Percentiles rank a stretch among this genome's conserved stretches.
These are phyloP conservation scores for Pseudocercospora macadamiae DNA, from an alignment of 2,329 filamentous ascomycete species.

Conservation along the genomic window DNA sequence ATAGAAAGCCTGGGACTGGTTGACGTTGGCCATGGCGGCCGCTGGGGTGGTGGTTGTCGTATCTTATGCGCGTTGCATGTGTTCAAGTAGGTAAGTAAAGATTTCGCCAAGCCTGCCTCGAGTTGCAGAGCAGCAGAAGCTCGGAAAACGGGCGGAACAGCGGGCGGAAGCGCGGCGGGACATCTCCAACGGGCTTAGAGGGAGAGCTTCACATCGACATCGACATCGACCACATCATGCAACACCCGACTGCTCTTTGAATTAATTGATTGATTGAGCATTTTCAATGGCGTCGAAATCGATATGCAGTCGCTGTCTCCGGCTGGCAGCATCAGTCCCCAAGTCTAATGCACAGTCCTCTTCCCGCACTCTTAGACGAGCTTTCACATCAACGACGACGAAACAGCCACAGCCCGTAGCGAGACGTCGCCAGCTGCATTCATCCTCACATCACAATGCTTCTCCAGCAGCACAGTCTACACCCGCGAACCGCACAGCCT, in stretches of 20 bases:
- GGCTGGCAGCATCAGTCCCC: constrained; percentile 17
- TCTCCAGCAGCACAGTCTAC: constrained; percentile 23
- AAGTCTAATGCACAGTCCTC: constrained; percentile 13
- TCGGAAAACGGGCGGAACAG: neutral
- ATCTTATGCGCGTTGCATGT: neutral
- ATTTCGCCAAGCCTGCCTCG: too few relatives aligned
- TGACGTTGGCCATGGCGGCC: constrained; percentile 87
- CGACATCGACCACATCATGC: neutral
- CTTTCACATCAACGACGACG: constrained; percentile 27
- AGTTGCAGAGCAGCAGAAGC: neutral
- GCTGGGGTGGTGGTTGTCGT: constrained; percentile 19
- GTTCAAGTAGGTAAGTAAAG: too few relatives aligned
- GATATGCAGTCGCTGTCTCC: constrained; percentile 32
- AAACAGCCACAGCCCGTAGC: constrained; percentile 23
- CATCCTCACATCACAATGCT: constrained; percentile 27
- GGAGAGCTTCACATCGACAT: neutral
- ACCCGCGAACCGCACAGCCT: constrained; percentile 10
- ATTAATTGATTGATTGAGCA: neutral
- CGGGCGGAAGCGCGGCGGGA: neutral
- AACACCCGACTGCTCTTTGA: too few relatives aligned
- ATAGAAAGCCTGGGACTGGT: constrained; percentile 93
- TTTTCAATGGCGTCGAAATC: constrained; percentile 29
- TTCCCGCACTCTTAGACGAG: constrained; percentile 17
- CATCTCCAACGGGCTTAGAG: constrained; percentile 22
- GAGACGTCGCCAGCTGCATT: constrained; percentile 27